phyloP scores from a whole-genome alignment of 352 stramenopile genomes.

The Phytophthora hybrid region DNA sequence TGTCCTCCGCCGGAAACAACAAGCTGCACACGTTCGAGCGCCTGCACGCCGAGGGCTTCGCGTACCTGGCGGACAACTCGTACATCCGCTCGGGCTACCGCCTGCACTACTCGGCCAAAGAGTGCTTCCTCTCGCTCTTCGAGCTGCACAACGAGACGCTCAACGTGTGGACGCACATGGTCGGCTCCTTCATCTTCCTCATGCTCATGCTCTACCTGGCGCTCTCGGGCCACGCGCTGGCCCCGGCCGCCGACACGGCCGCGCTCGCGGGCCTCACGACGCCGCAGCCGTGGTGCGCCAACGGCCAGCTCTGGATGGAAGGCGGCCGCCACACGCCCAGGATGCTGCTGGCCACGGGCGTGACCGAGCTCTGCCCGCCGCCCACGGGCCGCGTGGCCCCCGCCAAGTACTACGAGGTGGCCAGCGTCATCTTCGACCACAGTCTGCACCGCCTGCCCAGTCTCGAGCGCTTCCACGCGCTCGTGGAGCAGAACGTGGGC shows the following conservation, averaged over 20 bases:
- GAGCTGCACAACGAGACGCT: slow-evolving; percentile 91
- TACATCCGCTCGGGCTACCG: slow-evolving; percentile 90
- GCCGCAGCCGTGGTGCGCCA: slow-evolving; percentile 46
- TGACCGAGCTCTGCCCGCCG: slow-evolving; percentile 59
- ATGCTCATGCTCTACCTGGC: slow-evolving; percentile 80
- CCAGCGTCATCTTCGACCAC: slow-evolving; percentile 84
- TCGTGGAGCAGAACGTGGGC: slow-evolving; percentile 78
- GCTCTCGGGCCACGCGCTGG: slow-evolving; percentile 61
- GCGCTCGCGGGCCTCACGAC: slow-evolving; percentile 20
- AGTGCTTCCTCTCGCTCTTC: slow-evolving; percentile 86
- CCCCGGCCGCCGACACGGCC: slow-evolving; percentile 16
- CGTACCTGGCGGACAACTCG: slow-evolving; percentile 86
- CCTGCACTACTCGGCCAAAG: slow-evolving; percentile 80
- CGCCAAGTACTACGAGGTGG: slow-evolving; percentile 78
- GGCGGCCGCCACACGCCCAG: slow-evolving; percentile 61
- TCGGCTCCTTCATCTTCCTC: slow-evolving; percentile 88
- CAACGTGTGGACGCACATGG: slow-evolving; percentile 91
- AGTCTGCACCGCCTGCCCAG: slow-evolving; percentile 87
- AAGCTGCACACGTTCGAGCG: slow-evolving; percentile 80
- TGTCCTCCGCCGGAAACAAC: neutral
- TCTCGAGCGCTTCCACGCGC: slow-evolving; percentile 78
- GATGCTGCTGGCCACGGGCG: slow-evolving; percentile 47
- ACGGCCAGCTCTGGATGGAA: slow-evolving; percentile 45
- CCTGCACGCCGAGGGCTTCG: slow-evolving; percentile 81
- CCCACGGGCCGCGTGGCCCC: slow-evolving; percentile 30